These are phyloP conservation scores for Populus nigra DNA, from an alignment of 345 rosid species.

Conservation along the genomic window DNA sequence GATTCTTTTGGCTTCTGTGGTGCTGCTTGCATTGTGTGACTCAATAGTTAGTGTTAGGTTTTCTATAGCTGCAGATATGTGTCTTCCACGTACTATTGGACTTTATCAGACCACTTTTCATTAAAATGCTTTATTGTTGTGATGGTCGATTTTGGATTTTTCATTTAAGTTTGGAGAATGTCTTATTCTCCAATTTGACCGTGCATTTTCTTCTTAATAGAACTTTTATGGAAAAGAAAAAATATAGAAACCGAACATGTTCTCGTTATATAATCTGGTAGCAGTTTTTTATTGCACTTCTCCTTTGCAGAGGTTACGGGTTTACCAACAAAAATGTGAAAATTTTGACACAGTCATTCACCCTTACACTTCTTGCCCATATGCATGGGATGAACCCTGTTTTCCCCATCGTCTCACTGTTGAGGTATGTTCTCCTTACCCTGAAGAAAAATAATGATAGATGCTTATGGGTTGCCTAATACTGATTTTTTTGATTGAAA, in stretches of 20 bases:
- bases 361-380: conserved; percentile 74
- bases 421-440: conserved; percentile 53
- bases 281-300: not conserved
- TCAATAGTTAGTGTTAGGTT: no score
- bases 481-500: conserved; percentile 16
- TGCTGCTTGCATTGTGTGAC: no score
- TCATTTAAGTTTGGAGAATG: no score
- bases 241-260: not conserved
- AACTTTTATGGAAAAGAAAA: no score
- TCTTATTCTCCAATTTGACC: no score
- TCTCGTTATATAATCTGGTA: not conserved
- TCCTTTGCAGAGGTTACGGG: conserved; percentile 59
- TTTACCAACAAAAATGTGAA: conserved; percentile 88
- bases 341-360: conserved; percentile 73
- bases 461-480: conserved; percentile 3
- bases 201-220: no score
- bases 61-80: no score
- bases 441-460: not conserved
- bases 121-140: no score
- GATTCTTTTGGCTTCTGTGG: no score
- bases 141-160: no score
- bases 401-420: conserved; percentile 79
- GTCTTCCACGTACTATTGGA: no score
- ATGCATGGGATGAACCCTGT: conserved; percentile 98
- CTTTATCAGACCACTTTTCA: no score